These are phyloP conservation scores for Ascochyta fabae DNA, from an alignment of 2,329 filamentous ascomycete species.

Conservation along the genomic window DNA sequence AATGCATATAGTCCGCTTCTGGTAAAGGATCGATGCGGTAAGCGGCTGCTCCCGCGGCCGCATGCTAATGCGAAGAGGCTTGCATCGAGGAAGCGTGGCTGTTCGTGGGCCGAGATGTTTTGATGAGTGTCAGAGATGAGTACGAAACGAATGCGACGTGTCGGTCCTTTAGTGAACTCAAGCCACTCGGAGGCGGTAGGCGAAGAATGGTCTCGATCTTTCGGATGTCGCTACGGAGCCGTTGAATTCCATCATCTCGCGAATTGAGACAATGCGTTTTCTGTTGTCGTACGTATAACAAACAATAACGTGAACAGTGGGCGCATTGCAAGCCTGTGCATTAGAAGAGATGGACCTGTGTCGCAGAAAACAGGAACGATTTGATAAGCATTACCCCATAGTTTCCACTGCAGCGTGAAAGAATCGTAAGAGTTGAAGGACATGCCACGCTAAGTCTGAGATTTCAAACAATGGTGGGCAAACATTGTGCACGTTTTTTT, in stretches of 20 bases:
- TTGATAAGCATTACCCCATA: slow-evolving; percentile 20
- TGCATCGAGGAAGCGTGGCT: background rate
- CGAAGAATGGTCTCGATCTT: background rate
- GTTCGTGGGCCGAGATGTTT: background rate
- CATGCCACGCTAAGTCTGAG: slow-evolving; percentile 35
- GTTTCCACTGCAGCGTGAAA: slow-evolving; percentile 19
- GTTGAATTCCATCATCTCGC: slow-evolving; percentile 12
- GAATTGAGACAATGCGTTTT: slow-evolving; percentile 2
- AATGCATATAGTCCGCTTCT: slow-evolving; percentile 2
- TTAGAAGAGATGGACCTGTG: background rate
- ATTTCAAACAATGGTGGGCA: slow-evolving; percentile 20
- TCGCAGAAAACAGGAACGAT: slow-evolving; percentile 8
- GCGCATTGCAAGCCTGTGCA: slow-evolving; percentile 5
- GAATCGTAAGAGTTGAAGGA: slow-evolving; percentile 14
- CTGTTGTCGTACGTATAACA: slow-evolving; percentile 14
- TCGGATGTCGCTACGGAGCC: slow-evolving; percentile 7
- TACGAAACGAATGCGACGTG: background rate
- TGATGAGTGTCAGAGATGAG: no score
- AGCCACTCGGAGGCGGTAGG: background rate
- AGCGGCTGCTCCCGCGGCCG: slow-evolving; percentile 10
- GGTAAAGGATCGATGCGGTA: slow-evolving; percentile 20
- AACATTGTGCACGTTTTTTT: slow-evolving; percentile 23
- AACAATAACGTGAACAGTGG: slow-evolving; percentile 10
- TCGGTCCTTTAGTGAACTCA: background rate
- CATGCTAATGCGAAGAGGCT: background rate